Base-by-base conservation (phyloP, 75 land plant genomes). In the Adiantum capillusveneris region DNA sequence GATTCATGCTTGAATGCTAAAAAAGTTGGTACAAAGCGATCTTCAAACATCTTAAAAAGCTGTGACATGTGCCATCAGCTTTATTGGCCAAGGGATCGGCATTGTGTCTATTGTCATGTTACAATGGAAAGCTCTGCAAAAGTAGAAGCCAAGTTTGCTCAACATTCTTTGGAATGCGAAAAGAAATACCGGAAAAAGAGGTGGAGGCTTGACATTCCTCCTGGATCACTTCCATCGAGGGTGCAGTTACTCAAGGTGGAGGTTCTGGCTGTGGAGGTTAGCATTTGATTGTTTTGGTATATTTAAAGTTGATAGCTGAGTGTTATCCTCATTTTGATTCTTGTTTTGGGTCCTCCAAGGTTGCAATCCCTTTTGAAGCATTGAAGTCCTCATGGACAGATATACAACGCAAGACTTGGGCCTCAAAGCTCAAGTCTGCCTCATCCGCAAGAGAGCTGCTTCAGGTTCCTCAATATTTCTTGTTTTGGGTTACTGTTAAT, bases 51-150 rank as follows among this genome's bases (percentile, higher is more conserved):
- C 27, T 28, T 73, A 22, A 11, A 53, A n/a, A 53, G 31, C n/a
- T 73, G 76, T 65, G 65, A 66, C n/a, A 20, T 55, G n/a, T 73
- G 76, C 65, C 71, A 67, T 46, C 71, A 65, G 1, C 36, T 66
- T 12, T 67, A 53, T 45, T 59, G 59, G 50, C 41, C 58, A 26
- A 60, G 61, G 64, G 76, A 73, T 26, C 60, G 44, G 41, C 76
- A 73, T 39, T 73, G 76, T 29, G 18, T 36, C 18, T 66, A 36
- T 21, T 73, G 76, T 51, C 76, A 73, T 59, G 57, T 46, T 29
- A 59, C 60, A 44, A 57, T 72, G 31, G 73, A 64, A 31, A 29
- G 31, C 22, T 17, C 49, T 7, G 43, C 66, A 36, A 69, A 53
- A 30, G 21, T 28, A 42, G 57, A 64, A 31, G 28, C 42, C 1